Evolutionary conservation across 2,329 filamentous ascomycete genomes (phyloP), one percentile per base, ranked within the genome.

Genomic region (Fulvia fulva): DNA sequence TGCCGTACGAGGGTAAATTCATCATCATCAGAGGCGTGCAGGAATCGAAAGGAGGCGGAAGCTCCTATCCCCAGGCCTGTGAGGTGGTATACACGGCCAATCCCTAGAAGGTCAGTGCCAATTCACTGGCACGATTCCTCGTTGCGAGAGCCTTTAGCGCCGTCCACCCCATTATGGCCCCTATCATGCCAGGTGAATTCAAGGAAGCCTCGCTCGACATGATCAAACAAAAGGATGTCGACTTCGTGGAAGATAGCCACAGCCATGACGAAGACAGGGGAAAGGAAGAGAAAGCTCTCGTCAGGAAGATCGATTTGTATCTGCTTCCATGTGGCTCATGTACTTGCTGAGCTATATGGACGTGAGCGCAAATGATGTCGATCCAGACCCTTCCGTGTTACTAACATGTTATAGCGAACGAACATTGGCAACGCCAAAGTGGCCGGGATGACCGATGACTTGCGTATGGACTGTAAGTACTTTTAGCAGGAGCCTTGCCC

Each of bases 371-470:
- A 12, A 37, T 16, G 37, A 28, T 23, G n/a, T n/a, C 16, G 32
- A 45, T 22, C 19, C 26, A 14, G 21, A 45, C 30, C 14, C n/a
- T 19, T 23, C 37, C 30, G 16, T 16, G 21, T 7, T 26, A n/a
- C 44, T 34, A 26, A 43, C 4, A 43, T 41, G 34, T 53, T 14
- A 50, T 41, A 66, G 64, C 55, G 67, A 47, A 69, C 66, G 22
- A 74, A 74, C 56, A 78, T 79, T 50, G 80, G 79, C 30, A 81
- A 82, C 56, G 80, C 80, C 21, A 81, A 78, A 65, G 75, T 80
- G 50, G 79, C 78, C 3, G 79, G 79, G 12, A 81, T 81, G 79
- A 71, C 72, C 5, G 67, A 71, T 19, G 79, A 81, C 56, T 71
- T 82, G 19, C 57, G 68, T 0, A 75, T 81, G 51, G 71, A 70